Base-by-base conservation (phyloP, 192 early-diverging fungal genomes). In the Backusella macrospora region DNA sequence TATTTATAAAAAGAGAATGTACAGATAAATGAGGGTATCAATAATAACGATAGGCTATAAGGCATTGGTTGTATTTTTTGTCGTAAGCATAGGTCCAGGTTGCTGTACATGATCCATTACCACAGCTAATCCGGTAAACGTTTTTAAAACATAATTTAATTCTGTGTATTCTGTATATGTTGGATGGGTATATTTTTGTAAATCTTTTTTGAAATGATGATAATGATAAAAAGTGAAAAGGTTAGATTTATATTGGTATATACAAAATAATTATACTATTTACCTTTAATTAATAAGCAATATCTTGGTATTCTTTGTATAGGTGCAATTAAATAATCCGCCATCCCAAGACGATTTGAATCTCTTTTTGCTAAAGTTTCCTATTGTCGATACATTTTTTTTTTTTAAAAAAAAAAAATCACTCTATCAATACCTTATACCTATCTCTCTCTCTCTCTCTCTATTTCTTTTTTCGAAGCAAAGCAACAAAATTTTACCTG, bases 231-330 rank as follows among this genome's bases (percentile, higher is more conserved):
- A 21, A 21, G 8, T 0, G 4, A 1, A 18, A 49, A 7, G n/a
- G 14, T n/a, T 23, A 21, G 18, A 55, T 55, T 10, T 16, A 15
- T 23, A 9, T 55, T 55, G 3, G 3, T 55, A 23, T 55, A 10
- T 21, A n/a, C 18, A 55, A 55, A 2, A 10, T 42, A 8, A 40
- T 21, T 10, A 5, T 40, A 26, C 9, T 13, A 15, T 18, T 4
- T 73, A 75, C 82, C 86, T 75, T 83, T 87, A 43, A 93, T 80
- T 37, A 93, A 74, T 74, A 93, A 71, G 38, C 87, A 87, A 77
- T 93, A 93, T 40, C 91, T 83, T 1, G 92, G 88, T 34, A 92
- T 87, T 38, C 92, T 85, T 78, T 93, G 92, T 52, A 93, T 90
- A 0, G 92, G 92, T 76, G 91, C 87, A 52, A 93, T 91, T 68